These are phyloP conservation scores for Cicer cuneatum DNA, from an alignment of 306 rosid species.

Conservation along the genomic window DNA sequence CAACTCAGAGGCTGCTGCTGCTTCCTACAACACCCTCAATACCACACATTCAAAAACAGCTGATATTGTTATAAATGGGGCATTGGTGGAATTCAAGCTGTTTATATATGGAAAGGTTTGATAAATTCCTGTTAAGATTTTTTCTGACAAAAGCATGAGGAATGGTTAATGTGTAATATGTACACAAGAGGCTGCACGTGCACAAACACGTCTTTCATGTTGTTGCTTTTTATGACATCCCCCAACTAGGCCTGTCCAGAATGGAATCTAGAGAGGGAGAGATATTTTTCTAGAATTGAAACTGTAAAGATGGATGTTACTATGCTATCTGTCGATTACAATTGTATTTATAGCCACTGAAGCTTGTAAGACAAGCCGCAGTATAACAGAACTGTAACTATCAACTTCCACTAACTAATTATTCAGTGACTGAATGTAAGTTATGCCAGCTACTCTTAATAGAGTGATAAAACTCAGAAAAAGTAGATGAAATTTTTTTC, in stretches of 20 bases:
- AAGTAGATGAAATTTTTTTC: too few species aligned
- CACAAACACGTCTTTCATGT: background rate
- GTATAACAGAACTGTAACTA: slow-evolving; percentile 2
- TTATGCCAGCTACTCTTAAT: too few species aligned
- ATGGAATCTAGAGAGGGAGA: background rate
- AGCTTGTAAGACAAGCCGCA: background rate
- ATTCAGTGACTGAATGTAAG: too few species aligned
- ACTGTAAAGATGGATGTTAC: background rate
- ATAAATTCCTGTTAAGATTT: slow-evolving; percentile 34
- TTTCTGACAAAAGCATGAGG: background rate
- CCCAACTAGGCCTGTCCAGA: slow-evolving; percentile 1
- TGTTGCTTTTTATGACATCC: slow-evolving; percentile 11
- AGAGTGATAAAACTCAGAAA: too few species aligned
- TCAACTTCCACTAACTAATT: background rate
- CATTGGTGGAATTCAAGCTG: slow-evolving; percentile 76
- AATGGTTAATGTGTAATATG: slow-evolving; percentile 18
- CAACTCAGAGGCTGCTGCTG: slow-evolving; percentile 48
- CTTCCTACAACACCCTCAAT: slow-evolving; percentile 53
- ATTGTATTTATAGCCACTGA: background rate
- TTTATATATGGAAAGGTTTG: slow-evolving; percentile 90
- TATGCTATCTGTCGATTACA: background rate
- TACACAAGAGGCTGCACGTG: background rate
- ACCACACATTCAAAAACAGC: slow-evolving; percentile 57
- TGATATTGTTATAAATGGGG: slow-evolving; percentile 85
- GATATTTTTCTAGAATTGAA: background rate